Conservation (phyloP, 2,329 filamentous ascomycete species). For the Mollisiaceae sp. region DNA sequence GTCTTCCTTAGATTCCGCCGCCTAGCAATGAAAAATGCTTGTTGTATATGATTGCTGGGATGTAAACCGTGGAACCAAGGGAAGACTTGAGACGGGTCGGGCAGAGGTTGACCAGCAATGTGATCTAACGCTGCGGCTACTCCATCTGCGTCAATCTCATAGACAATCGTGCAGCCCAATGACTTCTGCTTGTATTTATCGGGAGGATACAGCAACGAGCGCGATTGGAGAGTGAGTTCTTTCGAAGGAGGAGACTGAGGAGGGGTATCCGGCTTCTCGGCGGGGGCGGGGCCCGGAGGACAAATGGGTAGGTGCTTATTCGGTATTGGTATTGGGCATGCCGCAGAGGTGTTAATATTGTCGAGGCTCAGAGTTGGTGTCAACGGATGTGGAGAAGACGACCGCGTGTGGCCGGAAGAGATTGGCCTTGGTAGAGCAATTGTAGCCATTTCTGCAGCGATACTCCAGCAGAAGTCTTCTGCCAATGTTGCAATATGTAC, state of each 20-base stretch:
- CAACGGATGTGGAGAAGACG: conserved; percentile 52
- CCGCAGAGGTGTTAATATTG: conserved; percentile 55
- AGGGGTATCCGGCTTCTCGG: conserved; percentile 62
- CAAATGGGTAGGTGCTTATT: conserved; percentile 93
- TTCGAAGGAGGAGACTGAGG: conserved; percentile 68
- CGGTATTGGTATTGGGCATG: conserved; percentile 68
- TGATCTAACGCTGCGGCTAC: conserved; percentile 78
- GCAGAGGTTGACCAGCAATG: conserved; percentile 77
- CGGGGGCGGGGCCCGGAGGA: conserved; percentile 73
- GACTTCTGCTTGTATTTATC: conserved; percentile 60
- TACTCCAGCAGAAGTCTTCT: conserved; percentile 2
- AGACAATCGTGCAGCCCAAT: conserved; percentile 64
- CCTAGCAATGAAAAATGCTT: conserved; percentile 85
- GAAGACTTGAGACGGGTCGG: conserved; percentile 85
- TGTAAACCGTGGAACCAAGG: conserved; percentile 96
- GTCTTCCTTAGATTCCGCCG: conserved; percentile 72
- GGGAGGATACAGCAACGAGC: conserved; percentile 78
- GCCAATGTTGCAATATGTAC: conserved; percentile 19
- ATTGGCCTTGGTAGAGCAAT: conserved; percentile 43
- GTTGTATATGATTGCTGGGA: conserved; percentile 84
- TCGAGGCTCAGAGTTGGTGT: conserved; percentile 58
- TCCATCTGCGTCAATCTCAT: conserved; percentile 71
- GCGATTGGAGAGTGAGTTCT: conserved; percentile 58
- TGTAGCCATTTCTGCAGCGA: conserved; percentile 39
- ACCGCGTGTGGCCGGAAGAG: conserved; percentile 34